Base-by-base conservation (phyloP, 2,329 filamentous ascomycete species). In the Clonostachys rhizophaga region DNA sequence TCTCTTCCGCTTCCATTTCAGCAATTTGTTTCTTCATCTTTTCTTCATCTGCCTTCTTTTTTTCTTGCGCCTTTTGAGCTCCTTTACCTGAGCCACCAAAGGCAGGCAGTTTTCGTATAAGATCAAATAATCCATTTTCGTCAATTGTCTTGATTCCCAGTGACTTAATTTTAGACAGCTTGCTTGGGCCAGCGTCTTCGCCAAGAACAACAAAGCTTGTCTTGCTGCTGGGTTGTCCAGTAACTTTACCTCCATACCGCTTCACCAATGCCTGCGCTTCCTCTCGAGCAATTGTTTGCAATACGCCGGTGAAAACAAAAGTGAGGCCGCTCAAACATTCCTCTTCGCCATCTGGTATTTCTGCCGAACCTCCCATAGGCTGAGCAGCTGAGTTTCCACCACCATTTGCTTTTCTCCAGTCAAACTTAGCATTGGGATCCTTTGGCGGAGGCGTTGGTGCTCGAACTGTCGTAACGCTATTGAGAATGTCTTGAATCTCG, bases 191-290 rank as follows among this genome's bases (percentile, higher is more conserved):
- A 20, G 95, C 94, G 64, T 97, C 94, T 24, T 79, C 79, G 40
- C 94, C 94, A 4, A 99, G 78, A 14, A 99, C 89, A 42, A 99
- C 91, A 61, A 90, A 99, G 59, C 80, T 94, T 1, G 95, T 99
- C 67, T 96, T 97, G 60, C 85, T 87, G 62, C 92, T 97, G 17
- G 95, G 94, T 6, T 83, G 85, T 10, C 74, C 76, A 10, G 87
- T 95, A 20, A 96, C 84, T 67, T 96, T 97, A 46, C 94, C 94
- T 40, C 94, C 95, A 63, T 96, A 95, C 52, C 86, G 83, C 65
- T 99, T 99, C 48, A 97, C 89, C 16, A 99, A 73, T 40, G 80
- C 84, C 54, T 91, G 86, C 2, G 83, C 92, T 57, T 96, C 91
- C 6, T 95, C 91, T 50, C 94, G 84, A 41, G 87, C 84, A 48